Base-by-base conservation (phyloP, 441 rosid species). In the Pelargonium fulgidum region DNA sequence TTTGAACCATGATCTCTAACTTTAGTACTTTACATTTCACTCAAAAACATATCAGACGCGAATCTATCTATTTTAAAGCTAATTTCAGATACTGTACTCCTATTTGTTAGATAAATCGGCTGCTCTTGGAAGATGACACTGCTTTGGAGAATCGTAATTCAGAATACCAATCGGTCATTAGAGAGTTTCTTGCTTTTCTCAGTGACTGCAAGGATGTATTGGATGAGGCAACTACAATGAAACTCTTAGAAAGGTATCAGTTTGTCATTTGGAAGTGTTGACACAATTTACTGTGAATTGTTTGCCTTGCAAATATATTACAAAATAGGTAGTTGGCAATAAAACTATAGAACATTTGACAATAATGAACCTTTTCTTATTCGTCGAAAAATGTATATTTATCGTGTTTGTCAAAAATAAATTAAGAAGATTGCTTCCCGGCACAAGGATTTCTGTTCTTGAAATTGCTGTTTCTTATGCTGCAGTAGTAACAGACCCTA, bases 201-300 rank as follows among this genome's bases (percentile, higher is more conserved):
- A 80, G 98, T 70, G 99, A 95, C 80, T 81, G 89, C 87, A 91
- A 91, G 81, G 96, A 90, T 82, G 98, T 92, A 56, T 87, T 95
- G 82, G 98, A 92, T 82, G 98, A 92, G 87, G 89, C 91, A 82
- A 95, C 99, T 45, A 89, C 99, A 64, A 91, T 92, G 98, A 92
- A 73, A 84, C 89, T 95, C 74, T 82, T 92, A 75, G 97, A 95
- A 81, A 88, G 99, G 99, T 95, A 82, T 80, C 47, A 58, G 44
- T 65, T 61, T 41, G 44, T 75, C 69, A 66, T 42, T 48, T 39
- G 42, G 29, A 24, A 62, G 8, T 68, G 13, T 61, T 62, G 20
- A 65, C 50, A 13, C 19, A 61, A 64, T 65, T 68, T 64, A 59
- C 47, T 59, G 52, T 20, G 14, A 26, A 65, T 63, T 54, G 69